Evolutionary conservation across 371 early-diverging fungal species (phyloP).

Genomic region (Mortierella sp.): DNA sequence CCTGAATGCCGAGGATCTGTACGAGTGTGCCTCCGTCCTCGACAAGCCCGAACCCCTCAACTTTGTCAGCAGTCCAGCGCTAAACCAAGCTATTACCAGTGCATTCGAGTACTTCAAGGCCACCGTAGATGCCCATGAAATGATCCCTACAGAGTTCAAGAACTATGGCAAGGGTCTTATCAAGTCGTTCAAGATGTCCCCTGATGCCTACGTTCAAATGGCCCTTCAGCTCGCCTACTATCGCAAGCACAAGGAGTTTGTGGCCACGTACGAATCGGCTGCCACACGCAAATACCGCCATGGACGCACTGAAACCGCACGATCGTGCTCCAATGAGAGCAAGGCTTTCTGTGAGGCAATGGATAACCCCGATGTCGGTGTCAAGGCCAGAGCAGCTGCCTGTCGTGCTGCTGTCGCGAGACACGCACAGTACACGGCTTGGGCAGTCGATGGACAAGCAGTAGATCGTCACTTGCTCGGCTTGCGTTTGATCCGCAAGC

Average conservation of each 20-base stretch:
- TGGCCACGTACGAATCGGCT: constrained; percentile 91
- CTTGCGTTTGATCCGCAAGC: constrained; percentile 57
- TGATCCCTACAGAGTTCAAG: constrained; percentile 82
- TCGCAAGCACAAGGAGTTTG: constrained; percentile 78
- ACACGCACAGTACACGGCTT: constrained; percentile 85
- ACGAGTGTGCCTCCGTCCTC: constrained; percentile 53
- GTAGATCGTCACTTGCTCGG: constrained; percentile 93
- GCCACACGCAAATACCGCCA: constrained; percentile 89
- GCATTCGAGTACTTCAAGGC: constrained; percentile 58
- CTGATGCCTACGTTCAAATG: constrained; percentile 95
- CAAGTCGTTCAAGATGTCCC: constrained; percentile 86
- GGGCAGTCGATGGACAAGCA: constrained; percentile 83
- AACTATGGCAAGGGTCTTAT: constrained; percentile 91
- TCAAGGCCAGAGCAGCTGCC: constrained; percentile 67
- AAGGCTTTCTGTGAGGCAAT: constrained; percentile 86
- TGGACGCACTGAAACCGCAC: constrained; percentile 94
- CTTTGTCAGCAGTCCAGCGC: constrained; percentile 34
- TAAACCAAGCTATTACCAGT: constrained; percentile 30
- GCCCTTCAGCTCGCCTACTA: constrained; percentile 94
- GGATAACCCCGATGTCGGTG: constrained; percentile 67
- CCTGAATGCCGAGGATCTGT: constrained; percentile 51
- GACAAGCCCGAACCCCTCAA: constrained; percentile 45
- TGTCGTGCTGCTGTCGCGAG: constrained; percentile 79
- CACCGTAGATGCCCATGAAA: constrained; percentile 74
- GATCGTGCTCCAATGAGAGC: constrained; percentile 79